These are phyloP conservation scores for Diaporthe nobilis DNA, from an alignment of 2,329 filamentous ascomycete genomes.

Conservation along the genomic window DNA sequence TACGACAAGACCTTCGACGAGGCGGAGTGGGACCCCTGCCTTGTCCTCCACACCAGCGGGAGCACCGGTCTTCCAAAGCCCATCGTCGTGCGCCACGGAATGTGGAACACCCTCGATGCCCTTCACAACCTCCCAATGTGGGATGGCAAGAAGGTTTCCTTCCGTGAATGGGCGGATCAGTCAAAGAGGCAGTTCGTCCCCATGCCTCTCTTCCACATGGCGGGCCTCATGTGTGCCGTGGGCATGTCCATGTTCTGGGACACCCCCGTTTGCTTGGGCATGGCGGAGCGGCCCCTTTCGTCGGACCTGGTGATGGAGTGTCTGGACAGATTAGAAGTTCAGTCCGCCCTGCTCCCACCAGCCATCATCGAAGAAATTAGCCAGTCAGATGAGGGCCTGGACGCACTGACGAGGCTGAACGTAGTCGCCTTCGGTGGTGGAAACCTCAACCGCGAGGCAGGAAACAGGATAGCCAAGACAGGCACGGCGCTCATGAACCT, in stretches of 20 bases:
- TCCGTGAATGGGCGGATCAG: conserved; percentile 15
- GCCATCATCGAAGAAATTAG: conserved; percentile 61
- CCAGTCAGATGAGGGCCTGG: conserved; percentile 49
- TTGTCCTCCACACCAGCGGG: conserved; percentile 62
- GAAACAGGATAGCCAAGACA: conserved; percentile 53
- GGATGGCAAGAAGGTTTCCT: conserved; percentile 23
- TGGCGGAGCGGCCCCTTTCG: conserved; percentile 53
- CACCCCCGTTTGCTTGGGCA: conserved; percentile 48
- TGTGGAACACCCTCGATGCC: conserved; percentile 53
- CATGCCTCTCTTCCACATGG: conserved; percentile 59
- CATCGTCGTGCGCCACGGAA: conserved; percentile 56
- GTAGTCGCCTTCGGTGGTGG: conserved; percentile 50
- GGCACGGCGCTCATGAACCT: conserved; percentile 54
- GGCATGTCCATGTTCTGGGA: conserved; percentile 51
- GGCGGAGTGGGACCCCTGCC: conserved; percentile 57
- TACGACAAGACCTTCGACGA: conserved; percentile 59
- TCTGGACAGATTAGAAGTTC: conserved; percentile 47
- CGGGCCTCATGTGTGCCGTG: conserved; percentile 49
- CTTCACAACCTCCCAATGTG: conserved; percentile 47
- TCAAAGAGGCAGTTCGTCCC: conserved; percentile 34
- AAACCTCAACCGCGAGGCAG: conserved; percentile 54
- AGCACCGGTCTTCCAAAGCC: conserved; percentile 63
- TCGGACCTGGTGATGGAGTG: conserved; percentile 52
- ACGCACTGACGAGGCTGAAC: conserved; percentile 51
- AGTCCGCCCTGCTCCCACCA: conserved; percentile 53